Evolutionary conservation across 495 filamentous ascomycete species (phyloP).

Genomic region (Durotheca rogersii): DNA sequence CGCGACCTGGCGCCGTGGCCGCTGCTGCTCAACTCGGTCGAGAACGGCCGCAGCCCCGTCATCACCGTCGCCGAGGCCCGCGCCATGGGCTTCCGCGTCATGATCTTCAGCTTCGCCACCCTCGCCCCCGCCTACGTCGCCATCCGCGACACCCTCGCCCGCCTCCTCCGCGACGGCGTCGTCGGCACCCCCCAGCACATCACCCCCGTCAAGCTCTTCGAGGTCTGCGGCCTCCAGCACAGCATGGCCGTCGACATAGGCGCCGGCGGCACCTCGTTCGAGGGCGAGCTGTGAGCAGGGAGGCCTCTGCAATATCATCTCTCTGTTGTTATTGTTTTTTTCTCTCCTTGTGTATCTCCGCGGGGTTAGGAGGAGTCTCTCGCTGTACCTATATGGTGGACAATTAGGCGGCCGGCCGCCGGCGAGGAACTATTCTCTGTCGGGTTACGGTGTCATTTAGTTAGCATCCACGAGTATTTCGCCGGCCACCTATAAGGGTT

Average conservation of each 20-base stretch:
- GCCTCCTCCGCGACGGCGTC: slow-evolving; percentile 52
- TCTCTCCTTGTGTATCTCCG: no score
- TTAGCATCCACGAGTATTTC: no score
- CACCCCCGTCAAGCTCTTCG: slow-evolving; percentile 37
- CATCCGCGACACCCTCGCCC: slow-evolving; percentile 47
- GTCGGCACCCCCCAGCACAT: slow-evolving; percentile 50
- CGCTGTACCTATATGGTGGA: no score
- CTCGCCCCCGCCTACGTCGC: slow-evolving; percentile 55
- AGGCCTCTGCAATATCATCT: no score
- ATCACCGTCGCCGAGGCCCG: slow-evolving; percentile 58
- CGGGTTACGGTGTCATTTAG: no score
- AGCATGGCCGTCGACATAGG: slow-evolving; percentile 57
- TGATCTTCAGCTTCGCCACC: slow-evolving; percentile 60
- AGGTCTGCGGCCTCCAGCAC: slow-evolving; percentile 59
- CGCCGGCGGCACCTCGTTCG: slow-evolving; percentile 49
- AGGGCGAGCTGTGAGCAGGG: slow-evolving; percentile 11
- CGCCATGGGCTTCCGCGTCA: slow-evolving; percentile 64
- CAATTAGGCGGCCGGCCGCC: no score
- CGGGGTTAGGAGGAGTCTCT: no score
- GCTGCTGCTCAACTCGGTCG: slow-evolving; percentile 64
- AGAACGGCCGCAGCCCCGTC: slow-evolving; percentile 58
- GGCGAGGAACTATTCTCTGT: no score
- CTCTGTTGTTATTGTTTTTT: no score
- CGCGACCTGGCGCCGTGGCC: slow-evolving; percentile 59
- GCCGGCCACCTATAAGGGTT: no score